Conservation (phyloP, 192 early-diverging fungal species). For the Coemansia sp. region DNA sequence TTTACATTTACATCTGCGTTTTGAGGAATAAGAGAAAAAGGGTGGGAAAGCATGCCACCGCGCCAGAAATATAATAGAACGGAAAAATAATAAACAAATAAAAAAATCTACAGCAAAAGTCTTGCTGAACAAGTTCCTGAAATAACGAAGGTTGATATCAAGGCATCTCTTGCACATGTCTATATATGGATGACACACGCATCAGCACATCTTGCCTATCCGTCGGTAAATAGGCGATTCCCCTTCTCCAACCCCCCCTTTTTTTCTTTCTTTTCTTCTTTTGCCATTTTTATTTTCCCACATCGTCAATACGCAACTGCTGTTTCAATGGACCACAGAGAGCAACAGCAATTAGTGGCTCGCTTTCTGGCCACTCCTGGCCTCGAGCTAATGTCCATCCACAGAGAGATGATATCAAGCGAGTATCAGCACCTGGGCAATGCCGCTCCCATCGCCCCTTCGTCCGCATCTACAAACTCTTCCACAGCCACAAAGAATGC, state of each 20-base stretch:
- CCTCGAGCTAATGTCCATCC: background rate
- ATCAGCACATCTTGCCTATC: background rate
- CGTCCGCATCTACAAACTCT: no score
- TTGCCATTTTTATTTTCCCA: background rate
- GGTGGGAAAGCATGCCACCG: slow-evolving; percentile 9
- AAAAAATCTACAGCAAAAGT: background rate
- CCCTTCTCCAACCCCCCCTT: background rate
- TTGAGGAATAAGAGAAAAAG: slow-evolving; percentile 1
- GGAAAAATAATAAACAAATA: background rate
- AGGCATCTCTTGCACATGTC: background rate
- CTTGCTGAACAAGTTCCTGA: background rate
- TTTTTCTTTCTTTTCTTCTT: background rate
- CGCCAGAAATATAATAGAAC: slow-evolving; percentile 10
- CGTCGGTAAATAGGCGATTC: background rate
- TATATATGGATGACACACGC: background rate
- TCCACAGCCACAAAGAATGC: background rate
- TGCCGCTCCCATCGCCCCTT: no score
- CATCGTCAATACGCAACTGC: background rate
- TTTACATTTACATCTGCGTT: no score
- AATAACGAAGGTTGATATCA: background rate
- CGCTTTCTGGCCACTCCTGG: background rate
- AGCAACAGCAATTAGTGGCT: background rate
- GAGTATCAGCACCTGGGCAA: background rate
- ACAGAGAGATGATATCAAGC: background rate
- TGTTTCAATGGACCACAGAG: background rate